Percentiles rank a stretch among this genome's conserved stretches.
Evolutionary conservation across 768 basidiomycete species (phyloP).

Genomic region (Podaxis rugospora): DNA sequence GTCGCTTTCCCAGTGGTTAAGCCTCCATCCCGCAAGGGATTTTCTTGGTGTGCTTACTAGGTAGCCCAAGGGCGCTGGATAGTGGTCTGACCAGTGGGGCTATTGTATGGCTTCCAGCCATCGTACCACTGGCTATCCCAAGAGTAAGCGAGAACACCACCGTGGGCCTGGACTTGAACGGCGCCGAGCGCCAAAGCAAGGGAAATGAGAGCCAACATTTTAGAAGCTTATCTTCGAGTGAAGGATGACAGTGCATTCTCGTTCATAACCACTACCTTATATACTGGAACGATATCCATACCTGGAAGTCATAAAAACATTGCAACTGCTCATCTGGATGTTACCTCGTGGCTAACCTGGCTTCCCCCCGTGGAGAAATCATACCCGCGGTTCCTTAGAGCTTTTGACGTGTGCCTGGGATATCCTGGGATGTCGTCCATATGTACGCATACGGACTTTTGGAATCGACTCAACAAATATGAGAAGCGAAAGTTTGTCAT

Average conservation of each 20-base stretch:
- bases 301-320: background rate
- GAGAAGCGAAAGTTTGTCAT: background rate
- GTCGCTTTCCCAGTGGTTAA: slow-evolving; percentile 23
- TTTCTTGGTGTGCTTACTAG: slow-evolving; percentile 25
- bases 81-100: slow-evolving; percentile 33
- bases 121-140: slow-evolving; percentile 34
- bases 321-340: background rate
- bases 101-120: slow-evolving; percentile 40
- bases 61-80: slow-evolving; percentile 42
- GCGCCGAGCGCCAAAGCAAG: slow-evolving; percentile 26
- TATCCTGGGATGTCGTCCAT: background rate
- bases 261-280: background rate
- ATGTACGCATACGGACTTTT: background rate
- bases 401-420: background rate
- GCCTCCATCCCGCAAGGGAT: background rate
- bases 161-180: slow-evolving; percentile 32
- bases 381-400: background rate
- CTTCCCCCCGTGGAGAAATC: background rate
- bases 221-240: background rate
- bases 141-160: slow-evolving; percentile 39
- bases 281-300: background rate
- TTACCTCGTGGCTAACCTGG: background rate
- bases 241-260: background rate
- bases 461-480: background rate
- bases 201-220: slow-evolving; percentile 27